These are phyloP conservation scores for Insectozyma bohioensis DNA, from an alignment of 1,139 yeast genomes.

Conservation along the genomic window DNA sequence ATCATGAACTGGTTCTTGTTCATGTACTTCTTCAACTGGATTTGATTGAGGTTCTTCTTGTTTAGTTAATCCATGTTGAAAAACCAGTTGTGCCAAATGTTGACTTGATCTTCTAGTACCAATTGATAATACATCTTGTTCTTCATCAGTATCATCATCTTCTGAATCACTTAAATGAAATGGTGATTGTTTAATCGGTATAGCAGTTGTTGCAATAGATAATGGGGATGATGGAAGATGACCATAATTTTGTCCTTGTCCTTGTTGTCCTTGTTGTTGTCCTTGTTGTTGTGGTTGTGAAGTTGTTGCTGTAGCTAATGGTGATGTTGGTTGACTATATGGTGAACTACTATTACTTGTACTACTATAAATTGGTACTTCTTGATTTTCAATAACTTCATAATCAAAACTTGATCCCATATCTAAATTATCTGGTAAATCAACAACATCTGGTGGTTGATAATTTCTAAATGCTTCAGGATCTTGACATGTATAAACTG, in stretches of 20 bases:
- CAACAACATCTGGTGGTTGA: conserved; percentile 40
- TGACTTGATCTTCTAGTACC: conserved; percentile 44
- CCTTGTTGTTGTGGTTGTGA: conserved; percentile 1
- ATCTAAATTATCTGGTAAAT: conserved; percentile 45
- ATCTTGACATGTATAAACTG: conserved; percentile 64
- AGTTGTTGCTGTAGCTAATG: conserved; percentile 4
- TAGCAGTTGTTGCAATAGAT: not conserved
- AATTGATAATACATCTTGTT: conserved; percentile 40
- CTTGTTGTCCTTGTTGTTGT: no score
- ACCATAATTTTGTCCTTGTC: no score
- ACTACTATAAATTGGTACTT: conserved; percentile 20
- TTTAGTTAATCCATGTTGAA: conserved; percentile 21
- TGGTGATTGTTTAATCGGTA: conserved; percentile 15
- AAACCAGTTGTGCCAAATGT: conserved; percentile 48
- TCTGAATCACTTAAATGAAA: conserved; percentile 22
- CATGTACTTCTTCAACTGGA: conserved; percentile 27
- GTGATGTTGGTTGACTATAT: conserved; percentile 13
- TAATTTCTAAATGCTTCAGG: conserved; percentile 35
- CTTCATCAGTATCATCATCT: conserved; percentile 21
- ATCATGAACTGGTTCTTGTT: conserved; percentile 29
- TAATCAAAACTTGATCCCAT: conserved; percentile 43
- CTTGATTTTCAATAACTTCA: conserved; percentile 27
- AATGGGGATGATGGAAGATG: conserved; percentile 8
- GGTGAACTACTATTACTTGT: conserved; percentile 14
- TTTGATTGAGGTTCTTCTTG: conserved; percentile 8